Conservation (phyloP, 495 filamentous ascomycete genomes). For the Clohesyomyces aquaticus region DNA sequence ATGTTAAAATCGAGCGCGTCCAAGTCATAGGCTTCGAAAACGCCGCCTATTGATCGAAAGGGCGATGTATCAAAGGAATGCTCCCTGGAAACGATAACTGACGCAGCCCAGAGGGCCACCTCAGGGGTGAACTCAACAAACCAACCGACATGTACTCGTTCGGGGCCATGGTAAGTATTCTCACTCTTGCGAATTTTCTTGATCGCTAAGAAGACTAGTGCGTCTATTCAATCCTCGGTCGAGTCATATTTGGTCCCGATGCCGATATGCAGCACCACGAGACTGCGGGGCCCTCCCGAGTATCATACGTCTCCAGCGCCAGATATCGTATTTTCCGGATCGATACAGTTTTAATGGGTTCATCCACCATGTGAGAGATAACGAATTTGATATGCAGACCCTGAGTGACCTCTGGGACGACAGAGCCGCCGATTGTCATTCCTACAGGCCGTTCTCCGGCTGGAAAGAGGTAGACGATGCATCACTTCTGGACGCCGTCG, state of each 20-base stretch:
- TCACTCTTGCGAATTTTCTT: neutral
- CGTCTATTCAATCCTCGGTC: slow-evolving; percentile 41
- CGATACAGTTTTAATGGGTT: slow-evolving; percentile 21
- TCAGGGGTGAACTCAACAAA: slow-evolving; percentile 34
- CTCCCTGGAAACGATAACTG: slow-evolving; percentile 31
- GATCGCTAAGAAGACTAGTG: slow-evolving; percentile 31
- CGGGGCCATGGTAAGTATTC: slow-evolving; percentile 33
- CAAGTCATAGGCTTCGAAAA: slow-evolving; percentile 32
- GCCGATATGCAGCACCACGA: slow-evolving; percentile 36
- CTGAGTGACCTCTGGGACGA: slow-evolving; percentile 22
- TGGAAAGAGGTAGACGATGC: slow-evolving; percentile 22
- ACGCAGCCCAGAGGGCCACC: slow-evolving; percentile 34
- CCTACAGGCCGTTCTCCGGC: slow-evolving; percentile 21
- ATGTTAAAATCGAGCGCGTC: slow-evolving; percentile 19
- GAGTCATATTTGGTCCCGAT: slow-evolving; percentile 40
- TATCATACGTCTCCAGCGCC: slow-evolving; percentile 28
- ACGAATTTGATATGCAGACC: slow-evolving; percentile 20
- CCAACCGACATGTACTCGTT: slow-evolving; percentile 37
- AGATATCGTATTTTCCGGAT: slow-evolving; percentile 27
- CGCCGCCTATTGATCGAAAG: slow-evolving; percentile 26
- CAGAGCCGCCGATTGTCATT: slow-evolving; percentile 11
- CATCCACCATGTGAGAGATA: slow-evolving; percentile 18
- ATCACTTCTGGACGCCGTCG: slow-evolving; percentile 11
- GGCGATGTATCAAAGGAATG: slow-evolving; percentile 30
- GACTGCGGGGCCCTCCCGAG: slow-evolving; percentile 35